A percentile compares a stretch with the other conserved stretches of the same genome.
Conservation (phyloP, 2,329 filamentous ascomycete genomes). For the Neodidymelliopsis sp. region DNA sequence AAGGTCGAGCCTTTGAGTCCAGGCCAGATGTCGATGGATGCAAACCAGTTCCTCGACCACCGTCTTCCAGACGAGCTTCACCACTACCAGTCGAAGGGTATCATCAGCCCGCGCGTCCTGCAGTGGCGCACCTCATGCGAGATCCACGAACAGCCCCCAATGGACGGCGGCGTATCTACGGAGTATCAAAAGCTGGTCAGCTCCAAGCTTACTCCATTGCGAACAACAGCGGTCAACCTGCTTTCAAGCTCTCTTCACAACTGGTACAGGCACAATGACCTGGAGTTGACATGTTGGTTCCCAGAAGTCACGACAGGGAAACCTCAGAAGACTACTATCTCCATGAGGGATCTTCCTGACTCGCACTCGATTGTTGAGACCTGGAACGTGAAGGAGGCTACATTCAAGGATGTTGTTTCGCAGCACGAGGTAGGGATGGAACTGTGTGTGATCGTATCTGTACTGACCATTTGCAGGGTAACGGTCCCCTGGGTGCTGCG, state of each 20-base stretch:
- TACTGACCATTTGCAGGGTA: conserved; percentile 30
- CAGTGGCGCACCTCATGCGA: conserved; percentile 84
- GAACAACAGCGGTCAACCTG: conserved; percentile 78
- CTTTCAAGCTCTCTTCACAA: conserved; percentile 81
- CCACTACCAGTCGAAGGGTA: conserved; percentile 83
- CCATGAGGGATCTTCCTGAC: conserved; percentile 61
- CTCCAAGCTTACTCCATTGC: conserved; percentile 74
- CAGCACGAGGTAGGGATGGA: conserved; percentile 29
- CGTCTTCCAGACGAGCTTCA: conserved; percentile 89
- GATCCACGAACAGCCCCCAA: conserved; percentile 79
- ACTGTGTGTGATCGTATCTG: no score
- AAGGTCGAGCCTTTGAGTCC: conserved; percentile 77
- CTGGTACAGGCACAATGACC: conserved; percentile 80
- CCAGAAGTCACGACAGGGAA: conserved; percentile 34
- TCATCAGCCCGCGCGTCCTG: conserved; percentile 80
- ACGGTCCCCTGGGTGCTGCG: conserved; percentile 57
- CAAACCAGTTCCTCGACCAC: conserved; percentile 89
- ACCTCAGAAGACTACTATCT: conserved; percentile 66
- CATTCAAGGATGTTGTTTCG: conserved; percentile 55
- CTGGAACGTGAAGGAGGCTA: conserved; percentile 77
- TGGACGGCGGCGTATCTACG: conserved; percentile 80
- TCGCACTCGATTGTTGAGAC: conserved; percentile 62
- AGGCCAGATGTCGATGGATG: conserved; percentile 78
- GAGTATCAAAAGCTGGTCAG: conserved; percentile 84
- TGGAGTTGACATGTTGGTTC: conserved; percentile 85